Evolutionary conservation across 495 filamentous ascomycete species (phyloP).

Genomic region (Hypoxylon subgilvum): DNA sequence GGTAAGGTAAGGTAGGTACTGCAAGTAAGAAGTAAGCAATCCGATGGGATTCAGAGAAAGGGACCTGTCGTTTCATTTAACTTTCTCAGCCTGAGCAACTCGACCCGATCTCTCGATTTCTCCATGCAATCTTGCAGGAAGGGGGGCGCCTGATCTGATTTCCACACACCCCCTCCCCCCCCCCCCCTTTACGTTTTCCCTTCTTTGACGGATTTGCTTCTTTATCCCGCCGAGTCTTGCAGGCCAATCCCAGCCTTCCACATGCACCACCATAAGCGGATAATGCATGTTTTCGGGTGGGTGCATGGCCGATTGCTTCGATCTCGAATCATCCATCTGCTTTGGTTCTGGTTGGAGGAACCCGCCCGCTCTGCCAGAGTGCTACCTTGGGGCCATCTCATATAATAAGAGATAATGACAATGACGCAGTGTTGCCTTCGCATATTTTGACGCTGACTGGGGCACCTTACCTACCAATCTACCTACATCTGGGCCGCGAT

Average conservation of each 20-base stretch:
- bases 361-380: not conserved
- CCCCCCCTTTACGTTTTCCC: not conserved
- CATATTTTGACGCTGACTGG: conserved; percentile 19
- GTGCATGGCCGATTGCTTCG: conserved; percentile 24
- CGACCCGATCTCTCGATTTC: conserved; percentile 38
- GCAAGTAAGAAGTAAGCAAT: no score
- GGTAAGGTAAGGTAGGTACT: no score
- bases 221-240: conserved; percentile 32
- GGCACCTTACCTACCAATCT: no score
- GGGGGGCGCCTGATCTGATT: conserved; percentile 21
- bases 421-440: conserved; percentile 21
- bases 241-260: conserved; percentile 34
- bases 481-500: not conserved
- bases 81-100: conserved; percentile 38
- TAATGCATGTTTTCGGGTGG: conserved; percentile 30
- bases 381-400: no score
- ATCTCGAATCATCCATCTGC: conserved; percentile 34
- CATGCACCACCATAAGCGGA: conserved; percentile 34
- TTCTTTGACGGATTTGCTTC: not conserved
- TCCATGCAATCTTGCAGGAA: conserved; percentile 40
- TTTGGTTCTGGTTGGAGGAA: conserved; percentile 12
- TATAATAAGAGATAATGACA: no score
- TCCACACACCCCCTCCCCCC: not conserved
- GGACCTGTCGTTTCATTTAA: conserved; percentile 41
- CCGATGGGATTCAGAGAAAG: conserved; percentile 9